These are phyloP conservation scores for Candida montana DNA, from an alignment of 805 yeast genomes.

Conservation along the genomic window DNA sequence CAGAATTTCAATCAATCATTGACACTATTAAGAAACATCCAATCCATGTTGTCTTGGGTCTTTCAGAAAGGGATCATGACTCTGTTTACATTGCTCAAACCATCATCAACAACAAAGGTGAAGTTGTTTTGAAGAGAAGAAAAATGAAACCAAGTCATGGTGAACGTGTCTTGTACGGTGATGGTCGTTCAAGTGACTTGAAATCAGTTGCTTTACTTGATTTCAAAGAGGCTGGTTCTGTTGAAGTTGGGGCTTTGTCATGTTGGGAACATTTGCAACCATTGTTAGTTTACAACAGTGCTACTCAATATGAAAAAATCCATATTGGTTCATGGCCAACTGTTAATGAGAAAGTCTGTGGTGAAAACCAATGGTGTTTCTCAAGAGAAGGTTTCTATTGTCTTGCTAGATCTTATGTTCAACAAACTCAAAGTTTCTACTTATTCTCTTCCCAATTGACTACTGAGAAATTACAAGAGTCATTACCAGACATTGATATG, in stretches of 20 bases:
- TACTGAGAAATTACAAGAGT: constrained; percentile 9
- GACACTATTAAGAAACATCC: too few relatives aligned
- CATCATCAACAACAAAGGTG: constrained; percentile 3
- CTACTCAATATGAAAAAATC: not conserved
- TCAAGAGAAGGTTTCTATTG: constrained; percentile 3
- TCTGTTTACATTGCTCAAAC: too few relatives aligned
- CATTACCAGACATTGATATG: constrained; percentile 6
- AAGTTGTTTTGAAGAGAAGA: constrained; percentile 13
- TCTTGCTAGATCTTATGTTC: constrained; percentile 10
- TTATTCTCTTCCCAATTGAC: constrained; percentile 7
- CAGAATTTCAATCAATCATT: too few relatives aligned
- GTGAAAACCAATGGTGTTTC: not conserved
- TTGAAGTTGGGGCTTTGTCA: not conserved
- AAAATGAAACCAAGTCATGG: constrained; percentile 23
- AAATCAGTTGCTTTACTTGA: not conserved
- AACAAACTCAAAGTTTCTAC: constrained; percentile 8
- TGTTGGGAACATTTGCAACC: not conserved
- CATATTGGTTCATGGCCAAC: not conserved
- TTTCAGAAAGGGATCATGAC: too few relatives aligned
- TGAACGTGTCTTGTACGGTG: constrained; percentile 12
- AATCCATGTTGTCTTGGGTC: too few relatives aligned
- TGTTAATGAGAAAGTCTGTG: not conserved
- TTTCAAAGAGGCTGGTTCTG: not conserved
- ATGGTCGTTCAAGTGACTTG: not conserved
- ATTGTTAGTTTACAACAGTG: not conserved